A percentile compares a stretch with the other conserved stretches of the same genome.
phyloP scores from a whole-genome alignment of 768 basidiomycete species.

The Pluteus cervinus region DNA sequence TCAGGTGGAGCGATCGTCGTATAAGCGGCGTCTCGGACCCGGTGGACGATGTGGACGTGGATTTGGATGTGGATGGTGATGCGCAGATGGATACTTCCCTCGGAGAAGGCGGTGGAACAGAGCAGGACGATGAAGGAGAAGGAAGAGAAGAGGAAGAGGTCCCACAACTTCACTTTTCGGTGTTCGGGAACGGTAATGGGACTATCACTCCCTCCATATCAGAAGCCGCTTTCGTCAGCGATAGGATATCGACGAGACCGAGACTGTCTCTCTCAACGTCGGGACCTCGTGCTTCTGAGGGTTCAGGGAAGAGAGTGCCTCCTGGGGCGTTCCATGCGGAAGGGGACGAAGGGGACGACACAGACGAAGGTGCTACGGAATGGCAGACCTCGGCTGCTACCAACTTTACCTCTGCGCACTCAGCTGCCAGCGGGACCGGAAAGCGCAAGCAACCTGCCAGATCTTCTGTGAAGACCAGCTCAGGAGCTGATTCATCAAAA shows the following conservation, averaged over 20 bases:
- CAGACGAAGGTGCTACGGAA: slow-evolving; percentile 22
- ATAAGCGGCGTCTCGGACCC: no score
- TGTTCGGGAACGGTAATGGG: slow-evolving; percentile 16
- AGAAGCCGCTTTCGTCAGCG: slow-evolving; percentile 1
- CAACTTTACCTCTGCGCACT: slow-evolving; percentile 5
- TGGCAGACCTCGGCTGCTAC: no score
- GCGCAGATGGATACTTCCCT: slow-evolving; percentile 13
- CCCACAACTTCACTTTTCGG: slow-evolving; percentile 13
- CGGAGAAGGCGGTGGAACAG: slow-evolving; percentile 11
- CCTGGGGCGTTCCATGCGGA: slow-evolving; percentile 45
- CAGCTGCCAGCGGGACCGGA: not conserved
- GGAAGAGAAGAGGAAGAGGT: slow-evolving; percentile 11
- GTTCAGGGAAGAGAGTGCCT: slow-evolving; percentile 22
- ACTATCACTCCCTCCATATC: slow-evolving; percentile 1
- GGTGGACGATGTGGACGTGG: not conserved
- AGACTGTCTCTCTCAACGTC: slow-evolving; percentile 12
- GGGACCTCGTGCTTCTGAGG: slow-evolving; percentile 10
- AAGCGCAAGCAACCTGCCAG: slow-evolving; percentile 5
- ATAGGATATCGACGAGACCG: slow-evolving; percentile 17
- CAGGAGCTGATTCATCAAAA: slow-evolving; percentile 14
- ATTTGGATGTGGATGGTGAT: slow-evolving; percentile 13
- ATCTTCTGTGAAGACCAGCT: slow-evolving; percentile 19
- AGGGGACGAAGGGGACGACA: slow-evolving; percentile 25
- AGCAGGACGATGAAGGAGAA: slow-evolving; percentile 11
- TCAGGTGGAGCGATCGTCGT: no score